A percentile compares a stretch with the other conserved stretches of the same genome.
phyloP scores from a whole-genome alignment of 148 eudicot genomes.

The Vaccinium vitisidaea region DNA sequence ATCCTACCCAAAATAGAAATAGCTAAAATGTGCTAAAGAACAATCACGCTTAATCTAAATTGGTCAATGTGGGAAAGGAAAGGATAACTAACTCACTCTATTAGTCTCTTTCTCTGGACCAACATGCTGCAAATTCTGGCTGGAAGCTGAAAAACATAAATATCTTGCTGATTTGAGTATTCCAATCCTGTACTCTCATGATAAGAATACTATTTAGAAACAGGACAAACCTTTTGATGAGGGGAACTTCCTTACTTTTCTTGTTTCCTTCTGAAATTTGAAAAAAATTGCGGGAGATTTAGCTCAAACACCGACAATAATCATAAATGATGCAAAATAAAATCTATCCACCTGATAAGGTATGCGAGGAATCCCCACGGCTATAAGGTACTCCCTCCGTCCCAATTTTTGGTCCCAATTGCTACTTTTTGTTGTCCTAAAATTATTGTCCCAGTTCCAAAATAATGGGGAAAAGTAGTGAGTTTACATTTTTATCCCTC shows the following conservation, averaged over 20 bases:
- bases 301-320: slow-evolving; percentile 5
- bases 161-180: slow-evolving; percentile 19
- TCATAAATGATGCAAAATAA: neutral
- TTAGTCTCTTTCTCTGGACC: slow-evolving; percentile 26
- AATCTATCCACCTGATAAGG: neutral
- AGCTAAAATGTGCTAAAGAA: neutral
- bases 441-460: too few species aligned
- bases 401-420: too few species aligned
- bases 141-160: slow-evolving; percentile 34
- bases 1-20: neutral
- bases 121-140: slow-evolving; percentile 22
- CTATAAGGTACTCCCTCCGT: neutral
- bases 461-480: too few species aligned
- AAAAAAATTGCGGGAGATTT: slow-evolving; percentile 3
- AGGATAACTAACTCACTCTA: slow-evolving; percentile 20
- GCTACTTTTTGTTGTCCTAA: too few species aligned
- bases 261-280: slow-evolving; percentile 36
- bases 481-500: too few species aligned
- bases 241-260: slow-evolving; percentile 19
- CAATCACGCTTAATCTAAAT: neutral
- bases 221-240: slow-evolving; percentile 33
- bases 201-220: neutral
- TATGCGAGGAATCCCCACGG: neutral
- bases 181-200: slow-evolving; percentile 9
- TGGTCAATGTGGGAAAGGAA: neutral